Percentiles rank a stretch among this genome's conserved stretches.
Conservation (phyloP, 768 basidiomycete genomes). For the Pleurotus tuber-regium region DNA sequence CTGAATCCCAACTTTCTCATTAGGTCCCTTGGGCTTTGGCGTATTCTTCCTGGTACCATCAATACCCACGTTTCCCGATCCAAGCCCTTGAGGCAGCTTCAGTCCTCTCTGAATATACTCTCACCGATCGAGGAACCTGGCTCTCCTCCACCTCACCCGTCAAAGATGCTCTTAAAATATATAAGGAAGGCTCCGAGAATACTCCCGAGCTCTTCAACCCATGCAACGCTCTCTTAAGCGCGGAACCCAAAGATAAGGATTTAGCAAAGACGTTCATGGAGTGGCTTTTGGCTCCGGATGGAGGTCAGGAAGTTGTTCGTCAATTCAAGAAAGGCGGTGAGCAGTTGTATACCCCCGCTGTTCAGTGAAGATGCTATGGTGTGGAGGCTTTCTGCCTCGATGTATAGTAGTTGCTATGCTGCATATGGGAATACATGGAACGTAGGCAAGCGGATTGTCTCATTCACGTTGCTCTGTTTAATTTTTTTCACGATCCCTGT, state of each 20-base stretch:
- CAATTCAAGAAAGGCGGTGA: constrained; percentile 34
- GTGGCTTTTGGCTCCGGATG: constrained; percentile 38
- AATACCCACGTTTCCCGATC: constrained; percentile 51
- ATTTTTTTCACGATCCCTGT: too few relatives aligned
- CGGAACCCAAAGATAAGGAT: constrained; percentile 21
- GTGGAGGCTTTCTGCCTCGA: too few relatives aligned
- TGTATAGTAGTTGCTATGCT: too few relatives aligned
- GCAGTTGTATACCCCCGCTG: constrained; percentile 30
- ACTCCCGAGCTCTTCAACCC: constrained; percentile 45
- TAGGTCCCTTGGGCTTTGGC: constrained; percentile 54
- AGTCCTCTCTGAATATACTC: constrained; percentile 47
- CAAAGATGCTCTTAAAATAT: constrained; percentile 31
- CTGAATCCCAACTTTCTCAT: neutral
- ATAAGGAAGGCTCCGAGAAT: constrained; percentile 38
- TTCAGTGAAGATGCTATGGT: too few relatives aligned
- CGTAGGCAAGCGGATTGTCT: too few relatives aligned
- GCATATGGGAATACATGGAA: too few relatives aligned
- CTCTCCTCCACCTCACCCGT: constrained; percentile 36
- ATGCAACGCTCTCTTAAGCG: constrained; percentile 39
- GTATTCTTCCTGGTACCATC: constrained; percentile 59
- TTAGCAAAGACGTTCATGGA: constrained; percentile 38
- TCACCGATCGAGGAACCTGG: constrained; percentile 52
- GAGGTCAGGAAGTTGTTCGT: constrained; percentile 42
- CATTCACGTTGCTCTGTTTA: too few relatives aligned
- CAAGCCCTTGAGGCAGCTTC: constrained; percentile 48